phyloP scores from a whole-genome alignment of 768 basidiomycete genomes.

The Sutorius australiensis region DNA sequence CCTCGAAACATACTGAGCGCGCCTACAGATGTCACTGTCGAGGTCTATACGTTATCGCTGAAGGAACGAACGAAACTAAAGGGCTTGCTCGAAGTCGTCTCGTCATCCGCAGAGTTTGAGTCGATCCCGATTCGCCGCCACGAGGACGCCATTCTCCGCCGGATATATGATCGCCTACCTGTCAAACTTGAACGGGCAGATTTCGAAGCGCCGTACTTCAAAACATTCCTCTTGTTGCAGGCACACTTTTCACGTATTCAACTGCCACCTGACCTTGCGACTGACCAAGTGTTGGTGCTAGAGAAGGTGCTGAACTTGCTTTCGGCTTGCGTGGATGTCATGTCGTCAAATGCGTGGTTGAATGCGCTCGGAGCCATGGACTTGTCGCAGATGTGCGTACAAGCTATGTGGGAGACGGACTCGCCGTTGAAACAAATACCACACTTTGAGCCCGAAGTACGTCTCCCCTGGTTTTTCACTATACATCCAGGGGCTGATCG shows the following conservation, averaged over 20 bases:
- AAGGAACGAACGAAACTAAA: constrained; percentile 97
- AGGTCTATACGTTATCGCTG: constrained; percentile 92
- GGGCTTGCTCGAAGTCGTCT: constrained; percentile 93
- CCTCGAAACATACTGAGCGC: neutral
- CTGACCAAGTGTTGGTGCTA: constrained; percentile 84
- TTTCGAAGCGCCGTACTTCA: constrained; percentile 96
- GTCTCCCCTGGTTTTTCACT: neutral
- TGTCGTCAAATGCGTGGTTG: constrained; percentile 95
- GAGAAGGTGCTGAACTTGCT: constrained; percentile 88
- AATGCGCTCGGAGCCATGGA: constrained; percentile 97
- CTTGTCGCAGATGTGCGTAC: constrained; percentile 96
- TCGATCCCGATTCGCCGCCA: constrained; percentile 91
- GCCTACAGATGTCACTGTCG: constrained; percentile 82
- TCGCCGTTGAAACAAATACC: constrained; percentile 95
- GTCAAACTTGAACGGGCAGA: constrained; percentile 85
- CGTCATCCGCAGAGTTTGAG: constrained; percentile 96
- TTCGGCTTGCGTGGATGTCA: constrained; percentile 95
- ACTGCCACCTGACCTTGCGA: constrained; percentile 88
- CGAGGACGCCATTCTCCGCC: constrained; percentile 78
- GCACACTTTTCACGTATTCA: constrained; percentile 94
- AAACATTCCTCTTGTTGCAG: constrained; percentile 94
- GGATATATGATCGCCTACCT: constrained; percentile 94
- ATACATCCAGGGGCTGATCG: neutral
- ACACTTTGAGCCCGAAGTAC: constrained; percentile 87
- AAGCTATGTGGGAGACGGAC: constrained; percentile 97